Percentiles rank a stretch among this genome's conserved stretches.
phyloP scores from a whole-genome alignment of 164 flowering plant species.

The Pachysandra terminalis region DNA sequence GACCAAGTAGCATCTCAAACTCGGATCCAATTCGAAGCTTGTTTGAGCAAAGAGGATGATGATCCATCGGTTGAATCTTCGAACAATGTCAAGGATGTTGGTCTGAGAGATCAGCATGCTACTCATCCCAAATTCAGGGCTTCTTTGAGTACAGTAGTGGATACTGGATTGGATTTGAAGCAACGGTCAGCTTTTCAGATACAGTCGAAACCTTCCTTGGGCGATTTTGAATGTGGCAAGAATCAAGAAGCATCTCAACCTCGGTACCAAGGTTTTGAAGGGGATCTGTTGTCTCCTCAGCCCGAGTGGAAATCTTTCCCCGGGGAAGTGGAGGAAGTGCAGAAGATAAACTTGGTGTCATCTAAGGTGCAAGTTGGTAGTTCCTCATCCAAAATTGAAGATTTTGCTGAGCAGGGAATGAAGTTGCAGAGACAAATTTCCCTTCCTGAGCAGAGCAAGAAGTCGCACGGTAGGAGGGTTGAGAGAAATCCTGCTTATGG shows the following conservation, averaged over 20 bases:
- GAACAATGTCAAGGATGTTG: slow-evolving; percentile 30
- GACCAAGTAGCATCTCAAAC: slow-evolving; percentile 21
- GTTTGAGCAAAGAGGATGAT: slow-evolving; percentile 16
- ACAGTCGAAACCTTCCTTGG: slow-evolving; percentile 27
- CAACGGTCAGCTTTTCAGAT: slow-evolving; percentile 18
- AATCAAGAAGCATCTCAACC: slow-evolving; percentile 20
- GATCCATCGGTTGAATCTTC: slow-evolving; percentile 12
- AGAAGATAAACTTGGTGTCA: slow-evolving; percentile 23
- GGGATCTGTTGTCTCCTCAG: slow-evolving; percentile 28
- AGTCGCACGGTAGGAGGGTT: slow-evolving; percentile 31
- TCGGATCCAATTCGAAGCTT: slow-evolving; percentile 19
- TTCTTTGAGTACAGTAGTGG: slow-evolving; percentile 17
- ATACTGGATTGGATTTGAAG: slow-evolving; percentile 16
- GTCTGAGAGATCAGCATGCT: slow-evolving; percentile 22
- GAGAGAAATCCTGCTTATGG: slow-evolving; percentile 23
- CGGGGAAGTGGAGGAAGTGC: slow-evolving; percentile 30
- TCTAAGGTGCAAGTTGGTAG: slow-evolving; percentile 23
- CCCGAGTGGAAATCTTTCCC: slow-evolving; percentile 21
- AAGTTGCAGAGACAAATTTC: slow-evolving; percentile 47
- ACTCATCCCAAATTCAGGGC: slow-evolving; percentile 20
- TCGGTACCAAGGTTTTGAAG: slow-evolving; percentile 25
- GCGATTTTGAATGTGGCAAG: slow-evolving; percentile 34
- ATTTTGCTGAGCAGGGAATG: slow-evolving; percentile 33
- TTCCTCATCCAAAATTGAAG: slow-evolving; percentile 31
- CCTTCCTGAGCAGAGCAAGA: slow-evolving; percentile 41